These are phyloP conservation scores for Penicillium sp. DNA, from an alignment of 2,329 filamentous ascomycete species.

Conservation along the genomic window DNA sequence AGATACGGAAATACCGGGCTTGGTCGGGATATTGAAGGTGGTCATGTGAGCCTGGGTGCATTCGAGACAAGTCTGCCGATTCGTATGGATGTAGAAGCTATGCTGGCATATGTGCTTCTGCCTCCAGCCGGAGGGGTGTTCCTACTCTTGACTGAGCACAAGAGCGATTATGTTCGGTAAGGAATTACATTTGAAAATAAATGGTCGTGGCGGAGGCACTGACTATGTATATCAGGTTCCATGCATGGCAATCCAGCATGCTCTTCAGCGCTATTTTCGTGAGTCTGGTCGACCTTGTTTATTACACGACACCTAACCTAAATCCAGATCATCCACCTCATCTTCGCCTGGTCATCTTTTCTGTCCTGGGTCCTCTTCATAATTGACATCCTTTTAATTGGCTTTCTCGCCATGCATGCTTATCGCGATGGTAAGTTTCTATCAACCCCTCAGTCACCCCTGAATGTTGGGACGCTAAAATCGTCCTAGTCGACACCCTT, in stretches of 20 bases:
- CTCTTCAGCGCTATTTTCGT: constrained; percentile 73
- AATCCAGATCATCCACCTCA: constrained; percentile 73
- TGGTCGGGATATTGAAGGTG: constrained; percentile 48
- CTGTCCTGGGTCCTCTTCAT: constrained; percentile 83
- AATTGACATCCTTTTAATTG: constrained; percentile 75
- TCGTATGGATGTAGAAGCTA: constrained; percentile 86
- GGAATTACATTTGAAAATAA: constrained; percentile 14
- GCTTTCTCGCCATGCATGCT: constrained; percentile 74
- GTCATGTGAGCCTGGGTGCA: constrained; percentile 70
- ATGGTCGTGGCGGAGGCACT: not conserved
- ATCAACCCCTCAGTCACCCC: too few relatives aligned
- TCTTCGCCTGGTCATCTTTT: constrained; percentile 83
- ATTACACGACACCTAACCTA: not conserved
- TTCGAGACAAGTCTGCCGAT: constrained; percentile 91
- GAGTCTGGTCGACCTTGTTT: constrained; percentile 27
- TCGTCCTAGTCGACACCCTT: constrained; percentile 60
- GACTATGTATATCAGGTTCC: constrained; percentile 65
- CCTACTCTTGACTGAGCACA: constrained; percentile 83
- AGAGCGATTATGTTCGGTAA: constrained; percentile 95
- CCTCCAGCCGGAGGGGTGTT: constrained; percentile 86
- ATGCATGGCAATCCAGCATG: constrained; percentile 92
- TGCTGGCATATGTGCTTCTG: constrained; percentile 81
- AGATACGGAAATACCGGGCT: constrained; percentile 47
- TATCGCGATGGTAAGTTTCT: constrained; percentile 74
- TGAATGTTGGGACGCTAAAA: constrained; percentile 4